phyloP scores from a whole-genome alignment of 495 filamentous ascomycete genomes.

The Aspergillus incahuasiensis region DNA sequence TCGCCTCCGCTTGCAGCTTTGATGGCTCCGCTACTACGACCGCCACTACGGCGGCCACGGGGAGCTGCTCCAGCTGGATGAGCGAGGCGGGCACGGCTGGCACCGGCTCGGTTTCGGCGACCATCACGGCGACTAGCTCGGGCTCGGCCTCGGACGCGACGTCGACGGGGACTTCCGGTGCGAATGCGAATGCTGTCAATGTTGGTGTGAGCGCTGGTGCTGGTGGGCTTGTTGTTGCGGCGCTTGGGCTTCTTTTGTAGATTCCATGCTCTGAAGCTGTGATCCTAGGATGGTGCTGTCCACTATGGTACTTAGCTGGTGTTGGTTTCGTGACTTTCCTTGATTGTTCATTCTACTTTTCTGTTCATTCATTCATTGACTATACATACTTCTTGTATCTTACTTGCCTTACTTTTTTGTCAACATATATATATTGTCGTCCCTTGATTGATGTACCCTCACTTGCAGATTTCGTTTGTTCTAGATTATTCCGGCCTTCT shows the following conservation, averaged over 20 bases:
- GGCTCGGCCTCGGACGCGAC: constrained; percentile 18
- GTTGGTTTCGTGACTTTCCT: not conserved
- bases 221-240: not conserved
- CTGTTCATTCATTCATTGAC: not conserved
- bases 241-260: not conserved
- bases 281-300: no score
- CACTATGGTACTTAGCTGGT: no score
- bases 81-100: constrained; percentile 59
- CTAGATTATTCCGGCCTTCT: not conserved
- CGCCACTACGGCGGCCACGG: constrained; percentile 43
- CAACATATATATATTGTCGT: not conserved
- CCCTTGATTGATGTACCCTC: not conserved
- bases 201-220: not conserved
- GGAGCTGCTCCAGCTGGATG: constrained; percentile 51
- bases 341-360: not conserved
- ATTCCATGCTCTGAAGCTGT: no score
- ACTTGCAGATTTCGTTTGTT: not conserved
- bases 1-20: constrained; percentile 69
- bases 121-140: constrained; percentile 30
- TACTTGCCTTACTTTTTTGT: no score
- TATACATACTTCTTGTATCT: no score
- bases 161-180: not conserved
- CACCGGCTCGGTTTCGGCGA: constrained; percentile 24
- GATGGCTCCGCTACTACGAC: constrained; percentile 57
- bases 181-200: not conserved